A percentile compares a stretch with the other conserved stretches of the same genome.
These are phyloP conservation scores for Massospora cicadina DNA, from an alignment of 371 early-diverging fungal genomes.

Conservation along the genomic window DNA sequence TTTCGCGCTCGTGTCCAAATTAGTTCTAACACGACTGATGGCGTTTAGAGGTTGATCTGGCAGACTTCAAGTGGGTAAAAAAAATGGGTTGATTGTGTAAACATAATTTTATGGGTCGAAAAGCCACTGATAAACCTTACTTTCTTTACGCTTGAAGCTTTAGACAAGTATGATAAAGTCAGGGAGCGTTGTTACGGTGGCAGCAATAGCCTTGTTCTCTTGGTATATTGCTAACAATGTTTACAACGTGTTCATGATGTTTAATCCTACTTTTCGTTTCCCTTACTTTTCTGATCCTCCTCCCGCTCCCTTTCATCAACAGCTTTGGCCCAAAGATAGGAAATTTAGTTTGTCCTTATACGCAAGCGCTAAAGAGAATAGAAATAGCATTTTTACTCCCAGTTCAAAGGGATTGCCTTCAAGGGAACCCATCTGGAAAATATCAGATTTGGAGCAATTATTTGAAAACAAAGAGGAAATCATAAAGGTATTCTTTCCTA, in stretches of 20 bases:
- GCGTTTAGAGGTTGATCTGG: too few relatives aligned
- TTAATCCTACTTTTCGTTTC: slow-evolving; percentile 4
- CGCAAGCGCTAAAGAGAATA: not conserved
- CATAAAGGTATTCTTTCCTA: not conserved
- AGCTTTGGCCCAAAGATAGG: not conserved
- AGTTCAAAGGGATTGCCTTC: not conserved
- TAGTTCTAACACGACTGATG: too few relatives aligned
- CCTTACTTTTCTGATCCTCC: not conserved
- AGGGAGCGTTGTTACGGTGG: not conserved
- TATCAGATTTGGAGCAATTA: not conserved
- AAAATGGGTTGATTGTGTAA: too few relatives aligned
- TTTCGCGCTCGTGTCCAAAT: too few relatives aligned
- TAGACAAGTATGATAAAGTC: slow-evolving; percentile 5
- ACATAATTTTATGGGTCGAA: too few relatives aligned
- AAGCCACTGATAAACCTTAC: too few relatives aligned
- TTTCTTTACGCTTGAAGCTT: too few relatives aligned
- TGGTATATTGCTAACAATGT: slow-evolving; percentile 4
- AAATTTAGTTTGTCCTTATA: slow-evolving; percentile 2
- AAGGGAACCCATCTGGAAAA: not conserved
- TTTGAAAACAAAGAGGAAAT: not conserved
- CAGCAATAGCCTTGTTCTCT: not conserved
- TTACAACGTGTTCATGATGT: not conserved
- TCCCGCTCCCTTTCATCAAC: not conserved
- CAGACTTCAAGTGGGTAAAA: too few relatives aligned
- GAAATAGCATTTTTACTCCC: not conserved